Base-by-base conservation (phyloP, 345 rosid genomes). In the Pistacia vera region DNA sequence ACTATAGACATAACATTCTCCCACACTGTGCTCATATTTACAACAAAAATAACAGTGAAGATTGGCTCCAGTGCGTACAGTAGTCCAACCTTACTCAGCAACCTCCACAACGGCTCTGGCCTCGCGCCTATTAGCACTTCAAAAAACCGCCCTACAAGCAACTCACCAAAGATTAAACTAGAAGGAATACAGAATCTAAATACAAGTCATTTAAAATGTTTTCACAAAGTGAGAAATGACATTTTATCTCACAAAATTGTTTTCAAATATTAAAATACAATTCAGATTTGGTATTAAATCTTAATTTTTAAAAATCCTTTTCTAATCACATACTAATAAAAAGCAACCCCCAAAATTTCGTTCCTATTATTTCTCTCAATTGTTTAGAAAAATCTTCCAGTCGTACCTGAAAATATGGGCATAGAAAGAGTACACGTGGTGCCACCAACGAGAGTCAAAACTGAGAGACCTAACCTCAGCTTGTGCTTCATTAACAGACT, bases 401-500 rank as follows among this genome's bases (percentile, higher is more conserved):
- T 48, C 48, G 9, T 74, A 91, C 99, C 99, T 30, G 99, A 95
- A 72, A 88, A 95, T 30, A 95, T 76, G 35, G 98, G 96, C 98
- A 90, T 88, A 18, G 98, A 91, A 74, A 95, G 97, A 71, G 98
- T 95, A 70, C 94, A 95, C 4, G 86, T 72, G 75, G 93, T 87
- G 86, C 97, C 81, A 12, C 93, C 97, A 75, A 87, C 18, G 28
- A 95, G 91, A 70, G 98, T 74, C 70, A 88, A 65, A 22, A 79
- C 61, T 44, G 90, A 84, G 69, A 88, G 44, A 30, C 75, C 77
- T 17, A 93, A 85, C 68, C 91, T 84, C 22, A 86, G 81, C 82
- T 88, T 95, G 80, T 95, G 98, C 76, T 75, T 70, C 57, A 67
- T 51, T 83, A 95, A 70, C 36, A 95, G 85, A 57, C 89, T 84